A percentile compares a stretch with the other conserved stretches of the same genome.
Conservation (phyloP, 2,329 filamentous ascomycete genomes). For the Cladosporium sp. region DNA sequence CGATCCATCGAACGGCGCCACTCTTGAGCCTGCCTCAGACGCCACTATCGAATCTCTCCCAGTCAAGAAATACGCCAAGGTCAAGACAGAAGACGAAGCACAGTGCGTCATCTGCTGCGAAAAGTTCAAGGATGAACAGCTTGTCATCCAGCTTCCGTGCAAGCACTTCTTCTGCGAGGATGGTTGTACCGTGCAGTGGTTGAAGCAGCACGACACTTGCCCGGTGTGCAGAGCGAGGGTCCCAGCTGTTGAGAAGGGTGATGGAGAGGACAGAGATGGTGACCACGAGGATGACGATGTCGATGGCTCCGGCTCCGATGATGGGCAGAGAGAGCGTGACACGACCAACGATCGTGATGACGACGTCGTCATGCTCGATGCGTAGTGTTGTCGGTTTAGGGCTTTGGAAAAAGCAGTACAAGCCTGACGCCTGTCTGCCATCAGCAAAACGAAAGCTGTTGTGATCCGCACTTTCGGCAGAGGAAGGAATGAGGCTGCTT, state of each 20-base stretch:
- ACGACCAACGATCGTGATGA: neutral
- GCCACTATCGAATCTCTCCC: slow-evolving; percentile 19
- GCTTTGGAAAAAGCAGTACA: too few species aligned
- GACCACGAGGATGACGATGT: neutral
- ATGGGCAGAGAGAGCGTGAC: neutral
- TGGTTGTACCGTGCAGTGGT: slow-evolving; percentile 22
- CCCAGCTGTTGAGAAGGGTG: neutral
- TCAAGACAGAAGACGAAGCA: slow-evolving; percentile 13
- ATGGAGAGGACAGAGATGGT: neutral
- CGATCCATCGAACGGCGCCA: slow-evolving; percentile 20
- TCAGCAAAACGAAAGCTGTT: too few species aligned
- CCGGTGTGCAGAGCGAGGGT: slow-evolving; percentile 21
- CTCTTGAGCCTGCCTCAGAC: slow-evolving; percentile 17
- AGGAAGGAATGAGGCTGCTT: too few species aligned
- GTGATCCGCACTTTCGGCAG: too few species aligned
- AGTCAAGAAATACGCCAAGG: slow-evolving; percentile 13
- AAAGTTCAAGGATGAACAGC: slow-evolving; percentile 15
- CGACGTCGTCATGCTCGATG: neutral
- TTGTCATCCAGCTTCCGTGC: slow-evolving; percentile 21
- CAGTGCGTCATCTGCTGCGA: slow-evolving; percentile 19
- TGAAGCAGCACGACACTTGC: slow-evolving; percentile 21
- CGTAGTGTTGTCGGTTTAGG: neutral
- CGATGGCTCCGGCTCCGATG: too few species aligned
- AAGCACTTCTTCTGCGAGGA: slow-evolving; percentile 18
- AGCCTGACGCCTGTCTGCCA: too few species aligned